These are phyloP conservation scores for Ceratocystis huliohia DNA, from an alignment of 2,329 filamentous ascomycete genomes.

Conservation along the genomic window DNA sequence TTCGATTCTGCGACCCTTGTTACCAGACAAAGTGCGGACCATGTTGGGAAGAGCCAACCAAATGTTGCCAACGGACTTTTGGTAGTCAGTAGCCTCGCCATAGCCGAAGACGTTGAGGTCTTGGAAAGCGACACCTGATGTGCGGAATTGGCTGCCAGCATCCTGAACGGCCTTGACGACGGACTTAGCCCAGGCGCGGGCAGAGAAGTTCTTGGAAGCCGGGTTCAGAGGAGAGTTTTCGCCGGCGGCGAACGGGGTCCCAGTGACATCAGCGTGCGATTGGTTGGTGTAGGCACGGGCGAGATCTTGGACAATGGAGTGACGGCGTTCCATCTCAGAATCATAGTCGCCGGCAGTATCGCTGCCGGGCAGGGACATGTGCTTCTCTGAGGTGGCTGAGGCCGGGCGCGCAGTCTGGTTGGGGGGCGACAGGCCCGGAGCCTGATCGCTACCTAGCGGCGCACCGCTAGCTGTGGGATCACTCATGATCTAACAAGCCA, in stretches of 20 bases:
- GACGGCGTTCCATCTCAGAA: constrained; percentile 38
- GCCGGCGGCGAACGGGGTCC: constrained; percentile 40
- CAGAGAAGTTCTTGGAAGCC: constrained; percentile 40
- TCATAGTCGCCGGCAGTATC: constrained; percentile 28
- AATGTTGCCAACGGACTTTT: constrained; percentile 52
- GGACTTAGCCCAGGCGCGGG: constrained; percentile 47
- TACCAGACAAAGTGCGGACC: constrained; percentile 39
- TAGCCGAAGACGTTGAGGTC: constrained; percentile 57
- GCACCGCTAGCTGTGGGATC: constrained; percentile 13
- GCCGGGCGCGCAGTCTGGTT: constrained; percentile 7
- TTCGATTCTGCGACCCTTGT: constrained; percentile 47
- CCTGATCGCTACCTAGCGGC: constrained; percentile 7
- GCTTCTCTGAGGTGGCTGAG: constrained; percentile 17
- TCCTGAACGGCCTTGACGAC: constrained; percentile 40
- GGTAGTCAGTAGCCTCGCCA: constrained; percentile 55
- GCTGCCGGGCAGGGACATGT: constrained; percentile 16
- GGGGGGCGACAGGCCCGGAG: constrained; percentile 3
- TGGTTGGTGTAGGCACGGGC: constrained; percentile 43
- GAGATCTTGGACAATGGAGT: constrained; percentile 42
- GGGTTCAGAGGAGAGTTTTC: constrained; percentile 43
- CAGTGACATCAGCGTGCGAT: constrained; percentile 29
- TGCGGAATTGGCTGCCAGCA: constrained; percentile 44
- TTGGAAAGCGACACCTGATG: constrained; percentile 52
- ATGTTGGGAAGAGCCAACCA: constrained; percentile 39
- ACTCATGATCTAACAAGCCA: constrained; percentile 8